phyloP scores from a whole-genome alignment of 345 rosid species.

The Brassica incana region DNA sequence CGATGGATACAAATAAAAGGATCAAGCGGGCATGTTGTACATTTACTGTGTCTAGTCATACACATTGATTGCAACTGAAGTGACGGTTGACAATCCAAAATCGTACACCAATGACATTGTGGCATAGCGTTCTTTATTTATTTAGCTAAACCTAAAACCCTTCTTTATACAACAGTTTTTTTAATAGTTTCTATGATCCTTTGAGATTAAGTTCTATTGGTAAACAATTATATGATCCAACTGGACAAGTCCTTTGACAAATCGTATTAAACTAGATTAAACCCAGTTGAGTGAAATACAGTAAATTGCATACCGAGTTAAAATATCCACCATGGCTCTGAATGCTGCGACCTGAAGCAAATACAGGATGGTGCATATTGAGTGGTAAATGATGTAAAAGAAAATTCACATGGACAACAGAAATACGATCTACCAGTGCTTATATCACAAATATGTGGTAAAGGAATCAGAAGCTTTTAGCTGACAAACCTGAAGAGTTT shows the following conservation, averaged over 20 bases:
- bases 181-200: not conserved
- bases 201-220: not conserved
- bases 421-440: not conserved
- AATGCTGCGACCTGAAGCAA: conserved; percentile 95
- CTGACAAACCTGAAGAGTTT: conserved; percentile 86
- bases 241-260: conserved; percentile 7
- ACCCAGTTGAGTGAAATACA: conserved; percentile 7
- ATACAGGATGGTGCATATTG: conserved; percentile 30
- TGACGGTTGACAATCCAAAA: conserved; percentile 14
- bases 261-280: not conserved
- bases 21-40: conserved; percentile 6
- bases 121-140: not conserved
- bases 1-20: not conserved
- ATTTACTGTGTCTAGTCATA: conserved; percentile 11
- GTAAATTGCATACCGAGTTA: conserved; percentile 65
- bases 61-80: conserved; percentile 28
- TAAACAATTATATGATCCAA: not conserved
- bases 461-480: conserved; percentile 18
- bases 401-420: conserved; percentile 19
- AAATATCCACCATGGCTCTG: conserved; percentile 97
- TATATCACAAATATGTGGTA: not conserved
- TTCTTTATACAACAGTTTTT: not conserved
- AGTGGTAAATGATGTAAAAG: conserved; percentile 17
- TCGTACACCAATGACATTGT: conserved; percentile 17
- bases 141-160: conserved; percentile 9